A percentile compares a stretch with the other conserved stretches of the same genome.
phyloP scores from a whole-genome alignment of 2,329 filamentous ascomycete genomes.

The Exophiala spinifera region DNA sequence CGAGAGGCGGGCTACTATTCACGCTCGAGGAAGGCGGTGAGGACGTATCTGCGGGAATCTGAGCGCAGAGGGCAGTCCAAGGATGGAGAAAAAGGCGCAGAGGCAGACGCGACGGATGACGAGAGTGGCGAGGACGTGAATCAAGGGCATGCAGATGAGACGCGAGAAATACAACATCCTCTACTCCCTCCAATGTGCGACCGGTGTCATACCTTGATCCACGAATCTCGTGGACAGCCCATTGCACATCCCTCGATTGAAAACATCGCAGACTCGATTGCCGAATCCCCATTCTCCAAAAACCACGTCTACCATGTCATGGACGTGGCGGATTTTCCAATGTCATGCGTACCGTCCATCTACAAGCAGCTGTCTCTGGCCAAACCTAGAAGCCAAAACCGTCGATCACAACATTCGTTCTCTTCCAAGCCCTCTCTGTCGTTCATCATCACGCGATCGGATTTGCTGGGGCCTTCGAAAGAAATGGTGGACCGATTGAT shows the following conservation, averaged over 20 bases:
- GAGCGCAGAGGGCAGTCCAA: not conserved
- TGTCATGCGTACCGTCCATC: conserved; percentile 81
- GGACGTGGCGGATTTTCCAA: conserved; percentile 93
- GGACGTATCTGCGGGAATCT: conserved; percentile 30
- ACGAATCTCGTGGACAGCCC: conserved; percentile 68
- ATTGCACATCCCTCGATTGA: conserved; percentile 80
- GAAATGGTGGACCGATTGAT: conserved; percentile 80
- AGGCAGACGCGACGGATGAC: not conserved
- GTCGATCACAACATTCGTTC: conserved; percentile 55
- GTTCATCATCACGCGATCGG: conserved; percentile 86
- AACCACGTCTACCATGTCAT: conserved; percentile 96
- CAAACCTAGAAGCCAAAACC: conserved; percentile 73
- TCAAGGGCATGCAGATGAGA: not conserved
- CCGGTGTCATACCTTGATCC: conserved; percentile 76
- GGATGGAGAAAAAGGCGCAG: conserved; percentile 1
- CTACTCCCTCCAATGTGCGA: conserved; percentile 65
- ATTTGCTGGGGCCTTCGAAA: conserved; percentile 80
- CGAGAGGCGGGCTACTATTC: conserved; percentile 59
- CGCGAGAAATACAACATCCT: conserved; percentile 4
- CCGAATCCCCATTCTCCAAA: conserved; percentile 81
- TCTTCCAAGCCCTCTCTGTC: conserved; percentile 58
- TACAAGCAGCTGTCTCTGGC: conserved; percentile 67
- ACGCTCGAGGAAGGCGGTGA: conserved; percentile 47
- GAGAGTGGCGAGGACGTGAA: not conserved
- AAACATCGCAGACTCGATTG: conserved; percentile 76